Evolutionary conservation across 306 rosid genomes (phyloP).

Genomic region (Cucurbita pepo): DNA sequence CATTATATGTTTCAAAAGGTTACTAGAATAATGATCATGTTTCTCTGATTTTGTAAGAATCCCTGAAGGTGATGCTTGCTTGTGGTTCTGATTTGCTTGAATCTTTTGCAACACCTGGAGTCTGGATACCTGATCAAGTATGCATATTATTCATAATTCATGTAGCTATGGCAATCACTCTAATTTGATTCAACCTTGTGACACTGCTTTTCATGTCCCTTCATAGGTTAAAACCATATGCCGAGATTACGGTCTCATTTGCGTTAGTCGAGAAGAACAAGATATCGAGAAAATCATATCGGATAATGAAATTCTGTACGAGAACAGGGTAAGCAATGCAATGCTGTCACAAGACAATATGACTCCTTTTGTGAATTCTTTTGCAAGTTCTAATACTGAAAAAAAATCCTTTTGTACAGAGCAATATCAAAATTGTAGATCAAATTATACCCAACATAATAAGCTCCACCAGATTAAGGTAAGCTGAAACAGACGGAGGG

Average conservation of each 20-base stretch:
- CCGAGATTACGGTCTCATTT: constrained; percentile 38
- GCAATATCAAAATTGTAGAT: constrained; percentile 54
- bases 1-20: background rate
- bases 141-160: background rate
- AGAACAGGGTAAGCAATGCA: constrained; percentile 26
- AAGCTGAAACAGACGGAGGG: background rate
- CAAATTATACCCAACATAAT: constrained; percentile 72
- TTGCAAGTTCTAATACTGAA: background rate
- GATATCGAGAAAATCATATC: constrained; percentile 31
- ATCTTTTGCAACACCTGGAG: constrained; percentile 61
- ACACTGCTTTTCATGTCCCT: background rate
- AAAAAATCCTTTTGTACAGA: constrained; percentile 22
- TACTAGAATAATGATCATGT: background rate
- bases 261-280: constrained; percentile 51
- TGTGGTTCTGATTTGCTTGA: constrained; percentile 92
- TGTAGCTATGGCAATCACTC: background rate
- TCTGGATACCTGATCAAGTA: constrained; percentile 73
- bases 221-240: constrained; percentile 30
- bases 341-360: background rate
- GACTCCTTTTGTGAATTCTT: background rate
- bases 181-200: background rate
- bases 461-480: constrained; percentile 80
- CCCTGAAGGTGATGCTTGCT: constrained; percentile 66
- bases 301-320: constrained; percentile 19
- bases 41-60: constrained; percentile 35